A percentile compares a stretch with the other conserved stretches of the same genome.
These are phyloP conservation scores for Globisporangium paroecandrum DNA, from an alignment of 352 stramenopile species.

Conservation along the genomic window DNA sequence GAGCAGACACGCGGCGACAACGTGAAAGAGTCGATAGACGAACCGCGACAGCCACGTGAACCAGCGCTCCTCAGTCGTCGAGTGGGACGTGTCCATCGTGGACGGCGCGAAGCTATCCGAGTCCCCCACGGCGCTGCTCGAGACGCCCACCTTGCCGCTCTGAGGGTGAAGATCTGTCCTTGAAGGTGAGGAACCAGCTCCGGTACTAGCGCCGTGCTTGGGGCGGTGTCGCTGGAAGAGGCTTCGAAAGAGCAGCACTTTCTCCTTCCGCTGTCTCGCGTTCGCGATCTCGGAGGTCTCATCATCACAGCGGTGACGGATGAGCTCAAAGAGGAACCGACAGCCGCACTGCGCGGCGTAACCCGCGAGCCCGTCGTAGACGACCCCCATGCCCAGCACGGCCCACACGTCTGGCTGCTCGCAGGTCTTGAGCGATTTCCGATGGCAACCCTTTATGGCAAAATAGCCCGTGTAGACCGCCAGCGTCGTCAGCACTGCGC, in stretches of 20 bases:
- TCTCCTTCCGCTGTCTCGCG: slow-evolving; percentile 71
- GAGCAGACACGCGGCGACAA: slow-evolving; percentile 33
- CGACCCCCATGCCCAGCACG: slow-evolving; percentile 43
- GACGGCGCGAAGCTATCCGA: slow-evolving; percentile 18
- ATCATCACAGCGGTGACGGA: slow-evolving; percentile 60
- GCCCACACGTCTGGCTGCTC: slow-evolving; percentile 40
- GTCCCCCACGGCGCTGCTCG: neutral
- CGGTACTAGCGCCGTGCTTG: neutral
- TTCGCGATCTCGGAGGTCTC: slow-evolving; percentile 52
- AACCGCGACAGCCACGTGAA: slow-evolving; percentile 64
- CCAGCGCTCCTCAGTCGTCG: slow-evolving; percentile 76
- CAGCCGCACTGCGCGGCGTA: slow-evolving; percentile 33
- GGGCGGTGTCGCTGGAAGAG: slow-evolving; percentile 19
- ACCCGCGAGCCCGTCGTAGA: slow-evolving; percentile 55
- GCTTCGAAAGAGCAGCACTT: slow-evolving; percentile 58
- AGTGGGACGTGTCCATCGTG: slow-evolving; percentile 40
- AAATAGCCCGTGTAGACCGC: slow-evolving; percentile 51
- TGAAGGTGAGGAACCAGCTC: neutral
- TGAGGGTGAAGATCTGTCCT: neutral
- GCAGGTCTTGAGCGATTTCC: slow-evolving; percentile 60
- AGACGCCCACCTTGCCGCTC: neutral
- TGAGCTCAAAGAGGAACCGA: slow-evolving; percentile 46
- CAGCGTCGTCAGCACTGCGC: slow-evolving; percentile 37
- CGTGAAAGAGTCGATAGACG: slow-evolving; percentile 34
- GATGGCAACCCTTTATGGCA: slow-evolving; percentile 51